Evolutionary conservation across 2,329 filamentous ascomycete species (phyloP), one percentile per base, ranked within the genome.

Genomic region (Westerdykella sp.): DNA sequence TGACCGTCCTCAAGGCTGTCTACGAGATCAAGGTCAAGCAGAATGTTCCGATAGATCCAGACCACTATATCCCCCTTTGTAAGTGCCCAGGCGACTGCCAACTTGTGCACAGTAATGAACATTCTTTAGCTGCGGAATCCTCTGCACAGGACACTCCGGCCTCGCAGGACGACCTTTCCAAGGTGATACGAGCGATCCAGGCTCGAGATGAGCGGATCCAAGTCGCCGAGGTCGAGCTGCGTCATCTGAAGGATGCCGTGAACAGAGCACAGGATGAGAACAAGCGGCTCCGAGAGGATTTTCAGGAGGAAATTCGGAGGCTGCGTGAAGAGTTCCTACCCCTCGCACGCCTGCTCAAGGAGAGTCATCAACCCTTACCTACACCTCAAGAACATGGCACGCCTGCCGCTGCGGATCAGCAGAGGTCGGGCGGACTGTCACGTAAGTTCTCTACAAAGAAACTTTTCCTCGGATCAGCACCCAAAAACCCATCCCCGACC

Each of bases 1-100:
- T 98, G 57, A 95, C 89, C 16, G 94, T 98, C 45, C 77, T 98
- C 45, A 97, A 96, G 72, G 90, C 83, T 58, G 89, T 97, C 42
- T 97, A 96, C 70, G 90, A 97, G 62, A 84, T 93, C 61, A 98
- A 98, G 72, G 84, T 91, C 66, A 88, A 88, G 51, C 90, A 96
- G 62, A 89, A 95, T 57, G 80, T 97, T 47, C 85, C 87, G 13
- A 79, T 96, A 56, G 91, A 97, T 62, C 83, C 84, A 48, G 91
- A 96, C 59, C 87, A 97, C 67, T 98, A 96, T 65, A 79, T 96
- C 40, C 93, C 93, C 31, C 74, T 93, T 40, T 93, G 90, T 95
- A 83, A 58, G 85, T 44, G 23, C 18, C 37, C 36, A 43, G 12
- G 34, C 74, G 13, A 22, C 13, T 34, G 41, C 25, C 25, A 23